These are phyloP conservation scores for Aspergillus costaricaensis DNA, from an alignment of 2,329 filamentous ascomycete genomes.

Conservation along the genomic window DNA sequence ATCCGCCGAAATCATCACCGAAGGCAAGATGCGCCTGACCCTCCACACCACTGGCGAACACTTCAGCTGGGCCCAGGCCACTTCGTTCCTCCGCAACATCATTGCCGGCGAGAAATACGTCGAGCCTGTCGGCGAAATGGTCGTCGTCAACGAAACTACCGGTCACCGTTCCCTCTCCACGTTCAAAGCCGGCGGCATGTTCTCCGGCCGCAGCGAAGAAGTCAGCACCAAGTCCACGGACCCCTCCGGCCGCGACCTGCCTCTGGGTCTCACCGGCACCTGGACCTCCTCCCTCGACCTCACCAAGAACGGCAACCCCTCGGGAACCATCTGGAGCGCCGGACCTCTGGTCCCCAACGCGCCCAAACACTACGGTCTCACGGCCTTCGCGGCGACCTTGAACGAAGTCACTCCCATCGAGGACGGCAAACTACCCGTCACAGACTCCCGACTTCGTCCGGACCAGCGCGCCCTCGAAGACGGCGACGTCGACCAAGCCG, in stretches of 20 bases:
- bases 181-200: conserved; percentile 96
- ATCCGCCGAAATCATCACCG: conserved; percentile 88
- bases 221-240: conserved; percentile 75
- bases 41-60: conserved; percentile 75
- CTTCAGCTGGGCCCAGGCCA: conserved; percentile 87
- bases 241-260: conserved; percentile 63
- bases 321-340: conserved; percentile 73
- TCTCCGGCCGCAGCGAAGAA: conserved; percentile 90
- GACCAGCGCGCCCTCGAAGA: conserved; percentile 85
- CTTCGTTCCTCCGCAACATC: conserved; percentile 89
- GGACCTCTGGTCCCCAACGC: conserved; percentile 78
- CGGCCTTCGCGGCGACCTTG: conserved; percentile 77
- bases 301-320: conserved; percentile 62
- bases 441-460: conserved; percentile 79
- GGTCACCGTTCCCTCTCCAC: conserved; percentile 82
- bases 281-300: conserved; percentile 78
- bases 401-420: conserved; percentile 88
- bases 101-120: conserved; percentile 98
- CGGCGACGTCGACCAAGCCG: conserved; percentile 79
- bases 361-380: conserved; percentile 81
- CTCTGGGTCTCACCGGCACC: conserved; percentile 72
- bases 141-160: conserved; percentile 77
- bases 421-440: conserved; percentile 70
- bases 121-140: conserved; percentile 89
- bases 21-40: conserved; percentile 78